Evolutionary conservation across 106 monocot species (phyloP), one percentile per base, ranked within the genome.

Genomic region (Acorus calamus): DNA sequence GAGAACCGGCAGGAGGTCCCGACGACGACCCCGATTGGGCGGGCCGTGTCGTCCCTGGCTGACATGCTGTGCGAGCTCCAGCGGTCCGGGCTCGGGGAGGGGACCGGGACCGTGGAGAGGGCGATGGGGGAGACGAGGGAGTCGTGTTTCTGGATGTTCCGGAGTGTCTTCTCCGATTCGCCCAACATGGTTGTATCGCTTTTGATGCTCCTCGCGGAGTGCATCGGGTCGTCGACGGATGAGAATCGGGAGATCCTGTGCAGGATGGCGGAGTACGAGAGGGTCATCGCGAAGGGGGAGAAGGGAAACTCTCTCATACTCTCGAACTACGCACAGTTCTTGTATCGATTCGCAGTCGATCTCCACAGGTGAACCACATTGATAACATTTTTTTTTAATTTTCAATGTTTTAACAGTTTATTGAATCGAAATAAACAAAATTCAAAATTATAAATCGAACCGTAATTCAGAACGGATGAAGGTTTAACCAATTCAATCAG

Each of bases 271-370:
- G 63, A 56, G 28, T 92, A 92, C 61, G 86, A 83, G 71, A 14
- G 71, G 41, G 11, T 67, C 64, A 86, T 91, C 13, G 68, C 70
- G 12, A 55, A 44, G 7, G 78, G 66, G 44, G 64, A 71, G 44
- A 28, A 28, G 28, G 11, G 44, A 4, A 80, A 64, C 66, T 86
- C 90, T 4, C 53, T 86, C 58, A 59, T 91, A 56, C 82, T 92
- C 44, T 81, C 75, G 49, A 92, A 92, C 60, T 92, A 92, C 63
- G 92, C 87, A 0, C 92, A 92, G 72, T 74, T 92, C 66, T 72
- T 92, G 8, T 92, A 81, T 53, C 55, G 72, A 44, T 71, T 70
- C 60, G 79, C 79, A 56, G 72, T 76, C 6, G 92, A 92, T 69
- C 47, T 66, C 14, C 81, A 92, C 49, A 92, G 92, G 92, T 86